Evolutionary conservation across 2,329 filamentous ascomycete genomes (phyloP).

Genomic region (Monosporascus sp.): DNA sequence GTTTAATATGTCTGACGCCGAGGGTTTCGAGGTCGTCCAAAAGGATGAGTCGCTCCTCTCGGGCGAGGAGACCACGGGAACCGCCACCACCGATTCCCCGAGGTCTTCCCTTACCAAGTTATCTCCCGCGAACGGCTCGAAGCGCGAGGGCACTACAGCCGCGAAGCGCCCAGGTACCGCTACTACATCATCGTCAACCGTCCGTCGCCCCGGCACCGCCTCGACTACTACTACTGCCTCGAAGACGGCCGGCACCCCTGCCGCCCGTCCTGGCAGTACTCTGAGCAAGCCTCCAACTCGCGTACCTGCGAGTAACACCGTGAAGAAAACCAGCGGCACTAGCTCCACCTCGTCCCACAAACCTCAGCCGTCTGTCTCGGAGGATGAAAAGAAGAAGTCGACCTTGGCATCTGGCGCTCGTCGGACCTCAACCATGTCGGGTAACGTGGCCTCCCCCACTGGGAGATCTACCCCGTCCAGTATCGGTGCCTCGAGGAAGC

Average conservation of each 20-base stretch:
- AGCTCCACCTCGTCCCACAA: constrained; percentile 38
- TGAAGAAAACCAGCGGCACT: constrained; percentile 29
- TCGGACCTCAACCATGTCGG: constrained; percentile 39
- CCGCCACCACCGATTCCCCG: constrained; percentile 20
- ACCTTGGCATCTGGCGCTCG: constrained; percentile 34
- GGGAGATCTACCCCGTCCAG: constrained; percentile 30
- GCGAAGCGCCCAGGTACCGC: constrained; percentile 31
- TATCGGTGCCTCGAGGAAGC: constrained; percentile 27
- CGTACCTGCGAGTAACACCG: constrained; percentile 32
- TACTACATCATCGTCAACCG: constrained; percentile 25
- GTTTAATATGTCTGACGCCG: constrained; percentile 41
- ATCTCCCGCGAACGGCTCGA: constrained; percentile 26
- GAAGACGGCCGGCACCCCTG: constrained; percentile 25
- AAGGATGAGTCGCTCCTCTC: constrained; percentile 35
- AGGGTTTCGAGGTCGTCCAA: constrained; percentile 40
- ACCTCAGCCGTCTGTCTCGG: constrained; percentile 44
- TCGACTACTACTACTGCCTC: constrained; percentile 13
- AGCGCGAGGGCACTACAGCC: constrained; percentile 26
- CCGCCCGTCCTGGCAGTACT: constrained; percentile 32
- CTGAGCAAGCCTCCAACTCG: constrained; percentile 46
- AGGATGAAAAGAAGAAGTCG: constrained; percentile 44
- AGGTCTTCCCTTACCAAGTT: constrained; percentile 12
- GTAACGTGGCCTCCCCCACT: constrained; percentile 28
- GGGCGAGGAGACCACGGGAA: constrained; percentile 28
- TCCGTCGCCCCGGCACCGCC: constrained; percentile 29